Conservation (phyloP, 768 basidiomycete species). For the Hysterangium stoloniferum region DNA sequence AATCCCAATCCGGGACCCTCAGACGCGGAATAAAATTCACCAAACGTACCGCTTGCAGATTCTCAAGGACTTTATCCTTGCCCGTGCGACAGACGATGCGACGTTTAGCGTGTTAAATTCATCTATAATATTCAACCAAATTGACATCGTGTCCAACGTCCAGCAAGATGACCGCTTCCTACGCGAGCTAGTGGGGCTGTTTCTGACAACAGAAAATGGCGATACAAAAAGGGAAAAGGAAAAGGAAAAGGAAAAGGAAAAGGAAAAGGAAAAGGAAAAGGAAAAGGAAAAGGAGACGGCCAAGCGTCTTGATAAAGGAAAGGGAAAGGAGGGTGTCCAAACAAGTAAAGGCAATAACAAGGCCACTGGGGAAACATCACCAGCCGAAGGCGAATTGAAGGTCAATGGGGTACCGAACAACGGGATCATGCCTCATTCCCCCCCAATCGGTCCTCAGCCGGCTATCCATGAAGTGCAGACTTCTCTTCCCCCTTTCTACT, state of each 20-base stretch:
- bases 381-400: slow-evolving; percentile 27
- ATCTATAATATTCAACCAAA: slow-evolving; percentile 97
- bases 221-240: slow-evolving; percentile 10
- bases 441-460: background rate
- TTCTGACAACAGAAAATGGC: slow-evolving; percentile 28
- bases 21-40: slow-evolving; percentile 83
- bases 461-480: slow-evolving; percentile 1
- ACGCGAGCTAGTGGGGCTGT: slow-evolving; percentile 66
- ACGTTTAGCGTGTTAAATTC: slow-evolving; percentile 97
- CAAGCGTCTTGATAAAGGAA: slow-evolving; percentile 20
- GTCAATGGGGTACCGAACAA: slow-evolving; percentile 26
- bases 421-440: background rate
- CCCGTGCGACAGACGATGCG: slow-evolving; percentile 88
- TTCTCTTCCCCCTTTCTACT: slow-evolving; percentile 12
- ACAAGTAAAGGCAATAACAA: slow-evolving; percentile 17
- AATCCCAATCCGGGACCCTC: slow-evolving; percentile 67
- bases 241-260: slow-evolving; percentile 14
- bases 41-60: slow-evolving; percentile 96
- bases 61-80: slow-evolving; percentile 96
- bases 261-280: slow-evolving; percentile 19
- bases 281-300: slow-evolving; percentile 14
- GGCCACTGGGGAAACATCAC: background rate
- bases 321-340: slow-evolving; percentile 24
- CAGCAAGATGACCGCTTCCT: slow-evolving; percentile 73
- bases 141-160: slow-evolving; percentile 91